These are phyloP conservation scores for Parasarocladium wereldwijsianum DNA, from an alignment of 2,329 filamentous ascomycete species.

Conservation along the genomic window DNA sequence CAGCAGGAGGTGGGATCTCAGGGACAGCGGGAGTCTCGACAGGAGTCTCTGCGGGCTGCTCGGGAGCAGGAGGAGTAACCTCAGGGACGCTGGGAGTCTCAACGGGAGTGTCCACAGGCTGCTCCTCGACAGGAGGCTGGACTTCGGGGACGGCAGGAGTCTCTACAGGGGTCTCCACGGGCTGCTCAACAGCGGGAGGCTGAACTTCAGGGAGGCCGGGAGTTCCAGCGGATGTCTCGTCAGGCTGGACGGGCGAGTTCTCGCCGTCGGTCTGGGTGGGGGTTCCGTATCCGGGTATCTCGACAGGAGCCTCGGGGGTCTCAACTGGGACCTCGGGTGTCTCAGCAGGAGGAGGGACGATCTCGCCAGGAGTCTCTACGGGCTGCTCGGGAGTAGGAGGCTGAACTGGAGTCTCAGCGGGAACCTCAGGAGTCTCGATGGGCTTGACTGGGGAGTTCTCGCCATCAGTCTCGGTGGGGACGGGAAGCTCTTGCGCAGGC, in stretches of 20 bases:
- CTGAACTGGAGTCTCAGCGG: not conserved
- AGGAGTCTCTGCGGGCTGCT: not conserved
- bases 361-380: not conserved
- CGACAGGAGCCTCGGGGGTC: slow-evolving; percentile 1
- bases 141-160: not conserved
- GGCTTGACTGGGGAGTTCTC: too few relatives aligned
- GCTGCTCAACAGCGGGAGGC: not conserved
- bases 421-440: slow-evolving; percentile 1
- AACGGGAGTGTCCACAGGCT: not conserved
- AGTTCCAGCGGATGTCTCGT: not conserved
- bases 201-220: not conserved
- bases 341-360: slow-evolving; percentile 1
- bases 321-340: not conserved
- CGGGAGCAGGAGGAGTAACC: not conserved
- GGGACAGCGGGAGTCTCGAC: not conserved
- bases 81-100: slow-evolving; percentile 1
- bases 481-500: not conserved
- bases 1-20: not conserved
- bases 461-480: too few relatives aligned
- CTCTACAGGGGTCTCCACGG: not conserved
- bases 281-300: too few relatives aligned
- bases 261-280: not conserved
- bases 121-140: not conserved
- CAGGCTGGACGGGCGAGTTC: not conserved
- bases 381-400: not conserved